Percentiles rank a stretch among this genome's conserved stretches.
These are phyloP conservation scores for Arabidopsis suecica DNA, from an alignment of 345 rosid species.

Conservation along the genomic window DNA sequence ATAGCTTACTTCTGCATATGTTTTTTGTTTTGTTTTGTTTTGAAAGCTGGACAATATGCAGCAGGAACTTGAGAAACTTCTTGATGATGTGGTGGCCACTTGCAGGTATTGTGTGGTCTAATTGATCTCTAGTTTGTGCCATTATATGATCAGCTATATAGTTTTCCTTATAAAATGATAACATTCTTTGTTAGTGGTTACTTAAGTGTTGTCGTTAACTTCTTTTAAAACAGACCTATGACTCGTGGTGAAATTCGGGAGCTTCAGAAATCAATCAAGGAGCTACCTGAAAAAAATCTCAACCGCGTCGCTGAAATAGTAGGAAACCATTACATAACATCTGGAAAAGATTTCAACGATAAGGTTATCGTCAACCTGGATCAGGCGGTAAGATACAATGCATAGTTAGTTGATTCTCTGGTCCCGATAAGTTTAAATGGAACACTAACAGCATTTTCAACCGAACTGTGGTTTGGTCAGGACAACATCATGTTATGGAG, in stretches of 20 bases:
- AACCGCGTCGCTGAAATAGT: constrained; percentile 6
- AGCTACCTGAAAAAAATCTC: constrained; percentile 24
- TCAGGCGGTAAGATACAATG: constrained; percentile 29
- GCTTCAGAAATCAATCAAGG: constrained; percentile 38
- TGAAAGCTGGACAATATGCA: constrained; percentile 40
- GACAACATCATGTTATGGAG: constrained; percentile 39
- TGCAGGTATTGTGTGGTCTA: constrained; percentile 33
- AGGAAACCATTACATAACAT: constrained; percentile 7
- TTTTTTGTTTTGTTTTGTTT: neutral
- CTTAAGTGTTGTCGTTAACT: neutral
- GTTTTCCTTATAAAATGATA: neutral
- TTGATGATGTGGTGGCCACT: constrained; percentile 35
- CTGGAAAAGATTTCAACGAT: constrained; percentile 1
- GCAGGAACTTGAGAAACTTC: constrained; percentile 32
- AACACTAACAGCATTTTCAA: constrained; percentile 3
- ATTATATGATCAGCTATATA: neutral
- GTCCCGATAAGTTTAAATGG: neutral
- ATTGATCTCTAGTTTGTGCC: neutral
- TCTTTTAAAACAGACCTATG: constrained; percentile 34
- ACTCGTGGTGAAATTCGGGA: constrained; percentile 21
- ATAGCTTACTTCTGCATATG: constrained; percentile 6
- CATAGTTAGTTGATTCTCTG: neutral
- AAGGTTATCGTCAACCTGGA: constrained; percentile 38
- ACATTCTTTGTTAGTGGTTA: constrained; percentile 15
- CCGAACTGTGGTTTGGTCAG: constrained; percentile 27